Conservation (phyloP, 495 filamentous ascomycete species). For the Neurospora sp. region DNA sequence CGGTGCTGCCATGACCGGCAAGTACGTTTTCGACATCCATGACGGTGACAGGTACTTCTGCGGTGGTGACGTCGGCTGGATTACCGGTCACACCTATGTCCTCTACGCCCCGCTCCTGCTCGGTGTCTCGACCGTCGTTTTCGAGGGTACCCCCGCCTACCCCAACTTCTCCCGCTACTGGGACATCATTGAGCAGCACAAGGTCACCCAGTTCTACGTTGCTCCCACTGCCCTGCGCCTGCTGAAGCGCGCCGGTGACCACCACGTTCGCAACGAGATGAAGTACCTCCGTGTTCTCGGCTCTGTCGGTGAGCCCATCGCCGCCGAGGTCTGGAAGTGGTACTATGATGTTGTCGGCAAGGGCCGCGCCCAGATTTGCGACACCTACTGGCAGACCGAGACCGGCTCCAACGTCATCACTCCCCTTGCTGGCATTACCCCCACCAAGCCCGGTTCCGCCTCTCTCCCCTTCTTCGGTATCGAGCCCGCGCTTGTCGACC, state of each 20-base stretch:
- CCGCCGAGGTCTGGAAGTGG: slow-evolving; percentile 99
- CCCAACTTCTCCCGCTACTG: slow-evolving; percentile 97
- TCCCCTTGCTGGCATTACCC: slow-evolving; percentile 64
- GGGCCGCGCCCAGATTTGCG: slow-evolving; percentile 85
- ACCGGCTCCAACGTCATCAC: slow-evolving; percentile 91
- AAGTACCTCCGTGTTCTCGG: slow-evolving; percentile 80
- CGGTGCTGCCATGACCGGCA: slow-evolving; percentile 86
- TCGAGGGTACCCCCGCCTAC: slow-evolving; percentile 96
- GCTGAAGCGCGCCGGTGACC: slow-evolving; percentile 87
- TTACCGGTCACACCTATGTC: slow-evolving; percentile 98
- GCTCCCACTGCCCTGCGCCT: slow-evolving; percentile 89
- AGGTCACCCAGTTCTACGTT: slow-evolving; percentile 97
- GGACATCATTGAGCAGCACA: slow-evolving; percentile 93
- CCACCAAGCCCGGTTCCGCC: slow-evolving; percentile 69
- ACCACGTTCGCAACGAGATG: slow-evolving; percentile 85
- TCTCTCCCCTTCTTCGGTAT: slow-evolving; percentile 94
- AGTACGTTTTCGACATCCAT: slow-evolving; percentile 98
- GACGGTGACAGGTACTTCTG: slow-evolving; percentile 91
- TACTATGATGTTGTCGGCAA: slow-evolving; percentile 95
- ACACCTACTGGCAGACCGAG: slow-evolving; percentile 99
- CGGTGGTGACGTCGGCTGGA: slow-evolving; percentile 98
- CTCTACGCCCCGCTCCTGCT: slow-evolving; percentile 92
- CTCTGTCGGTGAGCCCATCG: slow-evolving; percentile 97
- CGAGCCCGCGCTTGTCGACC: slow-evolving; percentile 96
- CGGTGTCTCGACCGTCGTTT: slow-evolving; percentile 93